Evolutionary conservation across 2,329 filamentous ascomycete species (phyloP).

Genomic region (Cercospora zeae-maydis): DNA sequence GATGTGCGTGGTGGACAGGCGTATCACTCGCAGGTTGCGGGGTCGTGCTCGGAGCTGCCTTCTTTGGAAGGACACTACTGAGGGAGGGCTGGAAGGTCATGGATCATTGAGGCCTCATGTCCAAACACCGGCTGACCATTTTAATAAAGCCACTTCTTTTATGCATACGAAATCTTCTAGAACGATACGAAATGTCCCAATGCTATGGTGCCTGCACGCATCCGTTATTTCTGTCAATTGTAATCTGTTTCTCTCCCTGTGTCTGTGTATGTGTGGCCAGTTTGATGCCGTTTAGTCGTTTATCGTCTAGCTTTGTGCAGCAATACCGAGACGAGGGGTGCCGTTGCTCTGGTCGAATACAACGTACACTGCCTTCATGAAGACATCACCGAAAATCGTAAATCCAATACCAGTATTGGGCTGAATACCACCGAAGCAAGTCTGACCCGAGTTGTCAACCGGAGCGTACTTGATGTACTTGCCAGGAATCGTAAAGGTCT

Average conservation of each 20-base stretch:
- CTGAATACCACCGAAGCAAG: constrained; percentile 77
- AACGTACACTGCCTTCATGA: constrained; percentile 73
- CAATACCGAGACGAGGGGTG: constrained; percentile 45
- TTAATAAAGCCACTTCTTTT: background rate
- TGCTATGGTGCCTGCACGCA: background rate
- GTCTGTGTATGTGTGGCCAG: background rate
- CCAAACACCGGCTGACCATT: background rate
- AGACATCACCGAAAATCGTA: constrained; percentile 67
- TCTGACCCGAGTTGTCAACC: constrained; percentile 36
- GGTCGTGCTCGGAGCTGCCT: constrained; percentile 25
- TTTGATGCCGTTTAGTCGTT: background rate
- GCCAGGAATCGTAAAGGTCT: constrained; percentile 52
- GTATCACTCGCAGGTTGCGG: constrained; percentile 32
- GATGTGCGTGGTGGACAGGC: constrained; percentile 40
- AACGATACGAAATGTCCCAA: background rate
- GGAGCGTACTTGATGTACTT: constrained; percentile 55
- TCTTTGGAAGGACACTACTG: constrained; percentile 22
- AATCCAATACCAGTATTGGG: constrained; percentile 55
- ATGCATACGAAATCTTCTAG: background rate
- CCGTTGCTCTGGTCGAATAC: constrained; percentile 59
- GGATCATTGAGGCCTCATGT: constrained; percentile 1
- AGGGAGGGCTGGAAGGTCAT: constrained; percentile 9
- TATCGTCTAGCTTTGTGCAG: constrained; percentile 33
- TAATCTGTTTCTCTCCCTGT: background rate
- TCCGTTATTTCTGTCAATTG: background rate